A percentile compares a stretch with the other conserved stretches of the same genome.
phyloP scores from a whole-genome alignment of 2,329 filamentous ascomycete genomes.

The Helotiales sp. region DNA sequence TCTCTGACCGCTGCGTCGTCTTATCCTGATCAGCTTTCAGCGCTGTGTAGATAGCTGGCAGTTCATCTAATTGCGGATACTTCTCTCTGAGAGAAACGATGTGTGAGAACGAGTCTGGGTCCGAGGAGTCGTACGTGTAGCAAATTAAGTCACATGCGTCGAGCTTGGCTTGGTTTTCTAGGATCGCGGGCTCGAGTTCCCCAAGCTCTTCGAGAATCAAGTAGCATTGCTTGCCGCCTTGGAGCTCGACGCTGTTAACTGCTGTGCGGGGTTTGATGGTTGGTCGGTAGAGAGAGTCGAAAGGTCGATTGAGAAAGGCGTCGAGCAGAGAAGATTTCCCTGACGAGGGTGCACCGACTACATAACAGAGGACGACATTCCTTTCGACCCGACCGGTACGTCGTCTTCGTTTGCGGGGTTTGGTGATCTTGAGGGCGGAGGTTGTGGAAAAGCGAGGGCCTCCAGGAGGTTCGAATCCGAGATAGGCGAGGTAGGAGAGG shows the following conservation, averaged over 20 bases:
- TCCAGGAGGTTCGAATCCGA: slow-evolving; percentile 86
- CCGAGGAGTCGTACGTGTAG: slow-evolving; percentile 95
- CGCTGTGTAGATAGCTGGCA: slow-evolving; percentile 90
- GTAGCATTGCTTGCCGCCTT: slow-evolving; percentile 95
- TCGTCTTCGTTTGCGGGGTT: slow-evolving; percentile 82
- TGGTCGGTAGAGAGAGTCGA: slow-evolving; percentile 82
- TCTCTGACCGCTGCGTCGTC: slow-evolving; percentile 89
- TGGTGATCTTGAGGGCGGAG: slow-evolving; percentile 88
- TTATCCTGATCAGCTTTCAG: slow-evolving; percentile 96
- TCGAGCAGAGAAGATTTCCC: slow-evolving; percentile 93
- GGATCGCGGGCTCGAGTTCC: slow-evolving; percentile 90
- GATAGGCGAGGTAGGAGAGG: slow-evolving; percentile 91
- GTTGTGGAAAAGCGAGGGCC: slow-evolving; percentile 79
- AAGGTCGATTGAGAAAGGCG: slow-evolving; percentile 87
- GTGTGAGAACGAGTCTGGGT: slow-evolving; percentile 93
- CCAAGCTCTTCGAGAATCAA: slow-evolving; percentile 94
- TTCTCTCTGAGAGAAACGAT: slow-evolving; percentile 80
- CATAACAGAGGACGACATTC: slow-evolving; percentile 92
- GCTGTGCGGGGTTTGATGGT: slow-evolving; percentile 94
- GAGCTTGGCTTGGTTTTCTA: slow-evolving; percentile 89
- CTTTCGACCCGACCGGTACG: slow-evolving; percentile 86
- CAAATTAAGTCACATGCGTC: slow-evolving; percentile 93
- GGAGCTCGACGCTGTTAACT: slow-evolving; percentile 95
- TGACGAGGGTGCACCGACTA: slow-evolving; percentile 82
- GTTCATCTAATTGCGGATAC: slow-evolving; percentile 82